Conservation (phyloP, 441 rosid species). For the Populus hybrid region DNA sequence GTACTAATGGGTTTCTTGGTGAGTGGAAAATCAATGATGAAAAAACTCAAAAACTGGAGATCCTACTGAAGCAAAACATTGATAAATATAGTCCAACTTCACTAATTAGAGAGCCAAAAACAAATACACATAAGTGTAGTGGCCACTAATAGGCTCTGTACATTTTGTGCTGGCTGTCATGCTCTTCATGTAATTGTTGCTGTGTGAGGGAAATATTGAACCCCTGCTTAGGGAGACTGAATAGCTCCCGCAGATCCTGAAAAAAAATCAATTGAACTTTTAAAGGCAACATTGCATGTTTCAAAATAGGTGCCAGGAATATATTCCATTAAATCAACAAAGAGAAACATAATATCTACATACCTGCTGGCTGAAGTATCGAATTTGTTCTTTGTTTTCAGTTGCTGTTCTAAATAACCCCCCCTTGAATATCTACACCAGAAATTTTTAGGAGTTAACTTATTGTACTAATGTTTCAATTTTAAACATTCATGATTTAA, state of each 20-base stretch:
- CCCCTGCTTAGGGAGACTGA: slow-evolving; percentile 86
- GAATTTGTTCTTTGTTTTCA: slow-evolving; percentile 93
- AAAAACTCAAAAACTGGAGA: background rate
- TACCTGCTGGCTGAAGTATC: slow-evolving; percentile 95
- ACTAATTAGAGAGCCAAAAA: background rate
- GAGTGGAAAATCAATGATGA: background rate
- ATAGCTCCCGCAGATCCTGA: slow-evolving; percentile 88
- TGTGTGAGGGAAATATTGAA: slow-evolving; percentile 86
- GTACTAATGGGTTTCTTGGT: background rate
- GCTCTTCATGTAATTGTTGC: slow-evolving; percentile 86
- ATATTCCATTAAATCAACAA: slow-evolving; percentile 10
- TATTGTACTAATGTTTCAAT: background rate
- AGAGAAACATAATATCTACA: background rate
- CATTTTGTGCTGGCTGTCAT: slow-evolving; percentile 72
- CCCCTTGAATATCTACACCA: slow-evolving; percentile 76
- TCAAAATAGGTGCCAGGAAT: slow-evolving; percentile 5
- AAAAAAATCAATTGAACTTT: slow-evolving; percentile 10
- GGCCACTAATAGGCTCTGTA: slow-evolving; percentile 24
- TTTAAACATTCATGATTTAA: slow-evolving; percentile 3
- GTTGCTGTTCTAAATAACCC: slow-evolving; percentile 93
- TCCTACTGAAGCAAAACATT: background rate
- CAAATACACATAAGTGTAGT: background rate
- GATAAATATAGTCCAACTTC: background rate
- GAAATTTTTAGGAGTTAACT: slow-evolving; percentile 2
- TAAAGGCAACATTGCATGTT: background rate